Percentiles rank a stretch among this genome's conserved stretches.
Conservation (phyloP, 345 rosid species). For the Garcia nutans region DNA sequence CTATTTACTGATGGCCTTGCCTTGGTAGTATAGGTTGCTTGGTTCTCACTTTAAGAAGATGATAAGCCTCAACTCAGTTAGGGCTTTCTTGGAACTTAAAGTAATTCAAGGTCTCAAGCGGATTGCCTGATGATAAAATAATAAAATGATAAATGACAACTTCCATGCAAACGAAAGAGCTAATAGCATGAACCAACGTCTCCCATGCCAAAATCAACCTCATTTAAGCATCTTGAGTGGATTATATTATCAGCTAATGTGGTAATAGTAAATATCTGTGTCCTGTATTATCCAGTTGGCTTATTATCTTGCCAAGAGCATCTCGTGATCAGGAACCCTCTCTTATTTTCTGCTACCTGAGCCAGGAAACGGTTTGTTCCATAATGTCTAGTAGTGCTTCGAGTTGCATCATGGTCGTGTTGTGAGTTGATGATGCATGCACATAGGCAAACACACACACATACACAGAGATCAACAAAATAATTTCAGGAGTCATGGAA, state of each 20-base stretch:
- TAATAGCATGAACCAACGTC: neutral
- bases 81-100: neutral
- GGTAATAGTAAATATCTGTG: too few relatives aligned
- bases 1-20: neutral
- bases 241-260: neutral
- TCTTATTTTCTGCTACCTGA: too few relatives aligned
- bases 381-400: too few relatives aligned
- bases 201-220: neutral
- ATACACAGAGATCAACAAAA: too few relatives aligned
- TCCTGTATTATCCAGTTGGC: neutral
- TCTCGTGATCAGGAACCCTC: too few relatives aligned
- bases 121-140: neutral
- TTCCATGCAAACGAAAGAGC: neutral
- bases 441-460: too few relatives aligned
- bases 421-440: too few relatives aligned
- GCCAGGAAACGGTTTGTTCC: too few relatives aligned
- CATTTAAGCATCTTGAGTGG: neutral
- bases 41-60: neutral
- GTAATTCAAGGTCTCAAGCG: too few relatives aligned
- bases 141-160: neutral
- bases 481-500: too few relatives aligned
- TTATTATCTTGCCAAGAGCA: too few relatives aligned
- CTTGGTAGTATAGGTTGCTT: neutral
- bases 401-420: too few relatives aligned
- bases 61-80: neutral